Conservation (phyloP, 345 rosid genomes). For the Combretum micranthum region DNA sequence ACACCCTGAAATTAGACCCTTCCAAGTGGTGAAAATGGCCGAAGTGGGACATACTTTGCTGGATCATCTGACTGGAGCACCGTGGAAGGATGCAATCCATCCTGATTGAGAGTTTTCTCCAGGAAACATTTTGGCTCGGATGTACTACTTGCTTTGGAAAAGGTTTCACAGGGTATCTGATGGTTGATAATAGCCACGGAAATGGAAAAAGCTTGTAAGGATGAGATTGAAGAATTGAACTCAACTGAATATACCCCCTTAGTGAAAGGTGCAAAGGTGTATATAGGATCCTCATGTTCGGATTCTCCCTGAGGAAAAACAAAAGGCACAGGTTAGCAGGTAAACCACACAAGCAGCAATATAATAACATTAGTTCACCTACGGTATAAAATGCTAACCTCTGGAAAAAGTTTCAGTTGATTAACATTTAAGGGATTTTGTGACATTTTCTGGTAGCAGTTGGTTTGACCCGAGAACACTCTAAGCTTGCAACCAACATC, state of each 20-base stretch:
- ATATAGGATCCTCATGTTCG: slow-evolving; percentile 30
- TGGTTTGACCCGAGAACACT: slow-evolving; percentile 29
- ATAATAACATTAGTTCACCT: not conserved
- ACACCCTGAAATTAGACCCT: slow-evolving; percentile 37
- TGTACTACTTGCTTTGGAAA: slow-evolving; percentile 7
- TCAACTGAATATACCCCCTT: slow-evolving; percentile 59
- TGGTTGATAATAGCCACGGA: slow-evolving; percentile 40
- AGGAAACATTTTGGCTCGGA: slow-evolving; percentile 15
- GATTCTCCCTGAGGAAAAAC: slow-evolving; percentile 25
- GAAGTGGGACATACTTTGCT: slow-evolving; percentile 47
- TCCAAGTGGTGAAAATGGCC: slow-evolving; percentile 79
- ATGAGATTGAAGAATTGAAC: slow-evolving; percentile 50
- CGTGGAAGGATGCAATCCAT: slow-evolving; percentile 10
- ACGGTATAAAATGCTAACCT: slow-evolving; percentile 32
- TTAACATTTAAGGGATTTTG: slow-evolving; percentile 10
- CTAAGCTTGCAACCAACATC: slow-evolving; percentile 79
- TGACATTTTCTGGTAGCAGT: slow-evolving; percentile 15
- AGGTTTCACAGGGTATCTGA: slow-evolving; percentile 21
- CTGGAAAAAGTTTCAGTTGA: slow-evolving; percentile 42
- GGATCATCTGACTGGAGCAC: slow-evolving; percentile 16
- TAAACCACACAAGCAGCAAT: too few relatives aligned
- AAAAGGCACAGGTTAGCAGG: too few relatives aligned
- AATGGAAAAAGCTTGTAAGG: slow-evolving; percentile 66
- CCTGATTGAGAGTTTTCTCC: slow-evolving; percentile 16
- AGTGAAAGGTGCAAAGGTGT: slow-evolving; percentile 43